Evolutionary conservation across 2,329 filamentous ascomycete species (phyloP), one percentile per base, ranked within the genome.

Genomic region (Fusarium algeriense): DNA sequence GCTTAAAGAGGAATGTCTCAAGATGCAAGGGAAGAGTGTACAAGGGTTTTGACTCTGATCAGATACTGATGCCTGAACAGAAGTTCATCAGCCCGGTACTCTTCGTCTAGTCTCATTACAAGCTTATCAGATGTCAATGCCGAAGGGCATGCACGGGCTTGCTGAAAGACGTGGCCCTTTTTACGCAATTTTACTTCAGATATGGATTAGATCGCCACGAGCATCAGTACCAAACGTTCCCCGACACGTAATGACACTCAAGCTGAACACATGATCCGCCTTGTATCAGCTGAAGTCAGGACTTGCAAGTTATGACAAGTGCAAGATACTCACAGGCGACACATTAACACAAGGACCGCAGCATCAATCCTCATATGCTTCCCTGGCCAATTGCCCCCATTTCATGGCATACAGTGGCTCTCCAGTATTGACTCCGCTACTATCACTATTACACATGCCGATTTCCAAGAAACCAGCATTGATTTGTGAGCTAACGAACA

Each of bases 391-490:
- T 60, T 66, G 48, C 4, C 53, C 53, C 64, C 63, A 64, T 65
- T 53, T 43, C 55, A 44, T 23, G 60, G 41, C 46, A 49, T 61
- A n/a, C 26, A 75, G 59, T 68, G 56, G 70, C 56, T 66, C 69
- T 62, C 67, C 49, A 41, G 35, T 26, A 34, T 52, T 34, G 48
- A 19, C 61, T 67, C 63, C 63, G 48, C 55, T 67, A 38, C 14
- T n/a, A 34, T 49, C 59, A 48, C 28, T 23, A 49, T 38, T 20
- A 60, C 20, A 32, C 44, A 44, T 20, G 17, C 28, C 32, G 38
- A 40, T 50, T 45, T 52, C 34, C 38, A 44, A 50, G 58, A 35
- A 61, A 59, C 52, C 55, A 60, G 44, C 44, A 55, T 48, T 38
- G 23, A 54, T 41, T 50, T 68, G 28, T 32, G 44, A 34, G 35